These are phyloP conservation scores for Fusarium sp. DNA, from an alignment of 2,329 filamentous ascomycete genomes.

Conservation along the genomic window DNA sequence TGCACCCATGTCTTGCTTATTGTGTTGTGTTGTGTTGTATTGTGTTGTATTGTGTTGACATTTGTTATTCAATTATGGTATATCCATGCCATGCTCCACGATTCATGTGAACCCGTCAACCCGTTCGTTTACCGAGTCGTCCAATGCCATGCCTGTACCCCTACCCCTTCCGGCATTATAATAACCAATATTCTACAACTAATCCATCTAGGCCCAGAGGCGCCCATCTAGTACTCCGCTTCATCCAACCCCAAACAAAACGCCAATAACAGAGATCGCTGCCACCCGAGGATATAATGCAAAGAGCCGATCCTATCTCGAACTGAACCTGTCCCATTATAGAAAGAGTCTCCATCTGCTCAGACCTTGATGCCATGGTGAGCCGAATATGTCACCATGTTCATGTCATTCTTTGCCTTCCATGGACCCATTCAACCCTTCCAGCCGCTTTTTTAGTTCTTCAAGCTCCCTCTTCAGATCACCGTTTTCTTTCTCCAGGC, in stretches of 20 bases:
- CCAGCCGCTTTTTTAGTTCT: constrained; percentile 52
- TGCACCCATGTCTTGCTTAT: constrained; percentile 9
- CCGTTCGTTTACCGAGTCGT: constrained; percentile 15
- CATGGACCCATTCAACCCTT: constrained; percentile 44
- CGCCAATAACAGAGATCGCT: constrained; percentile 37
- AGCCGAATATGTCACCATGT: constrained; percentile 2
- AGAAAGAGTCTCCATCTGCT: constrained; percentile 7
- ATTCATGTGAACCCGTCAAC: constrained; percentile 13
- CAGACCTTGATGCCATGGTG: constrained; percentile 7
- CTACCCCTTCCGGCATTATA: constrained; percentile 7
- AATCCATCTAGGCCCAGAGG: constrained; percentile 18
- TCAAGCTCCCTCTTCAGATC: constrained; percentile 74
- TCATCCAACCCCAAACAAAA: constrained; percentile 29
- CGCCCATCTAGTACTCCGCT: constrained; percentile 38
- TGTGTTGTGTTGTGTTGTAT: background rate
- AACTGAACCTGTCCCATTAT: constrained; percentile 36
- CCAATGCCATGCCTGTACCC: background rate
- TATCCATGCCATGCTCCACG: constrained; percentile 24
- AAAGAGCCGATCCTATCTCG: constrained; percentile 12
- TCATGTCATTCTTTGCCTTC: constrained; percentile 29
- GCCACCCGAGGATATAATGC: constrained; percentile 29
- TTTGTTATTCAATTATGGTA: constrained; percentile 37
- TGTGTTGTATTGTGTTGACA: constrained; percentile 10
- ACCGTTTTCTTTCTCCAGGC: constrained; percentile 81
- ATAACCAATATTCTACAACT: constrained; percentile 25